Base-by-base conservation (phyloP, 2,329 filamentous ascomycete genomes). In the Colletotrichum brevisporum region DNA sequence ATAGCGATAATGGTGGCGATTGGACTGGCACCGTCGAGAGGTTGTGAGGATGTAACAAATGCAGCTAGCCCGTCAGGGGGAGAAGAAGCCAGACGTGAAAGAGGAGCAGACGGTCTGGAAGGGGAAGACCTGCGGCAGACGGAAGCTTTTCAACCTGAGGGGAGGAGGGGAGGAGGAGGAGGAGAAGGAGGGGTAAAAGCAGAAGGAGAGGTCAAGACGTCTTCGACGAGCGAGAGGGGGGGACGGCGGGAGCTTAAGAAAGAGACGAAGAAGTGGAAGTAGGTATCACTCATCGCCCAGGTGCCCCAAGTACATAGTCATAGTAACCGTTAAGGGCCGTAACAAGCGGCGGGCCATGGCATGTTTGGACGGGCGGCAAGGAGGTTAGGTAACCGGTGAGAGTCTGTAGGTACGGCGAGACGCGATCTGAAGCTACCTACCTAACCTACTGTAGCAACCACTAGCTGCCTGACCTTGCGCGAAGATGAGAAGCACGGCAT, bases 201-300 rank as follows among this genome's bases (percentile, higher is more conserved):
- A 67, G 57, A 57, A 58, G 26, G 43, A 53, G 45, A 45, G 18
- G 27, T 36, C 51, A 27, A 59, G 6, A 62, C 18, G 15, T n/a
- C 21, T 39, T 41, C 31, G 50, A 59, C n/a, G n/a, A n/a, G 16
- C 13, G 27, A 48, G n/a, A 54, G 39, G 57, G 61, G 31, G 60
- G 63, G 56, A 36, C 12, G 36, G 50, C 26, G 50, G 62, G 36
- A 61, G 56, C 51, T 69, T 61, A 66, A 66, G 66, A 69, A 66
- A 60, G 55, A 56, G 55, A 51, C 16, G 50, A 24, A 51, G 10
- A 36, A 8, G 8, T 36, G 31, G 3, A 9, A 8, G 31, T 24
- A 53, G 50, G 48, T 55, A 41, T 45, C 54, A 58, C 13, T 26
- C 39, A 50, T 50, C 47, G 21, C 21, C 47, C 47, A 50, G 10